Evolutionary conservation across 75 land plant species (phyloP).

Genomic region (Sequoiadendron giganteum): DNA sequence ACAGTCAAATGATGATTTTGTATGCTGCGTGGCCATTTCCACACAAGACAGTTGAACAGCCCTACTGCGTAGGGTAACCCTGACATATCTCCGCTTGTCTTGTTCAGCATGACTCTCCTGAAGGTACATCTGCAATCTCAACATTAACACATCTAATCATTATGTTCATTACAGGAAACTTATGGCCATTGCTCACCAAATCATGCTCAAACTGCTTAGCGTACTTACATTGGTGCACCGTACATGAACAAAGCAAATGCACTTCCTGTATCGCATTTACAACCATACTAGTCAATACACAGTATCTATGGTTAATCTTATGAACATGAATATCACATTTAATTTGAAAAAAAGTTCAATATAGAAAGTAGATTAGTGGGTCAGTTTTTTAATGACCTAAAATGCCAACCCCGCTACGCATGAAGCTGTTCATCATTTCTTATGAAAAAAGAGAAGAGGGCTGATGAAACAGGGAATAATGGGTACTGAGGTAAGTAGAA

Average conservation of each 20-base stretch:
- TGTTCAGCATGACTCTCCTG: constrained; percentile 53
- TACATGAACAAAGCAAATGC: constrained; percentile 50
- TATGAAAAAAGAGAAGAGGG: neutral
- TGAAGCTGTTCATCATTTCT: constrained; percentile 1
- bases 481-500: too few species aligned
- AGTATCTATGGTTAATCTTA: neutral
- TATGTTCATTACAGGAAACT: neutral
- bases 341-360: neutral
- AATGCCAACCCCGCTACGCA: neutral
- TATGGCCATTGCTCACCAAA: too few species aligned
- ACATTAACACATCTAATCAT: neutral
- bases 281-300: neutral
- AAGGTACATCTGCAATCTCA: constrained; percentile 41
- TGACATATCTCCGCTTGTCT: constrained; percentile 63
- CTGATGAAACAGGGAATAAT: neutral
- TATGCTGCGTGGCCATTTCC: too few species aligned
- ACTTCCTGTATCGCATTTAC: constrained; percentile 29
- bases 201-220: too few species aligned
- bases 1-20: too few species aligned
- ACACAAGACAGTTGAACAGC: constrained; percentile 68
- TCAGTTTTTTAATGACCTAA: neutral
- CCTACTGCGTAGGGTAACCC: constrained; percentile 72
- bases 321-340: neutral
- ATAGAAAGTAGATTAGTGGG: neutral
- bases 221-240: neutral